These are phyloP conservation scores for Rubus parviflorus DNA, from an alignment of 306 rosid species.

Conservation along the genomic window DNA sequence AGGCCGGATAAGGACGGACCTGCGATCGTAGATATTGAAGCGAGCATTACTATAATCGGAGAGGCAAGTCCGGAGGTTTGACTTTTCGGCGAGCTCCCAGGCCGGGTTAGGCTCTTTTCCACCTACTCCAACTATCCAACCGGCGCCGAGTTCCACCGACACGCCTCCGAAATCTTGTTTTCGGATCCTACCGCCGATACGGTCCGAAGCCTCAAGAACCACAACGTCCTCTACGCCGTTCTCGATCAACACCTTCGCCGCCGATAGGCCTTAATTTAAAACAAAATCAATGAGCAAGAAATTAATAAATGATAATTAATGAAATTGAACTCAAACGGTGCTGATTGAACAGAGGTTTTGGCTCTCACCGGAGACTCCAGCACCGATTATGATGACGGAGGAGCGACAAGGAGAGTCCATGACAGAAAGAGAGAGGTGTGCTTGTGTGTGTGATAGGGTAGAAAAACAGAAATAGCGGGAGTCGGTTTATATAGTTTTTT, in stretches of 20 bases:
- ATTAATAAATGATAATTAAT: not conserved
- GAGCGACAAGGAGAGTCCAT: slow-evolving; percentile 76
- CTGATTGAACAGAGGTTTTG: not conserved
- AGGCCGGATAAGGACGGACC: slow-evolving; percentile 37
- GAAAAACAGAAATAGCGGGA: slow-evolving; percentile 59
- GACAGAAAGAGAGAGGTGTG: slow-evolving; percentile 17
- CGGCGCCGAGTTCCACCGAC: slow-evolving; percentile 92
- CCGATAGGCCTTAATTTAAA: slow-evolving; percentile 58
- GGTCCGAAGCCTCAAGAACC: slow-evolving; percentile 88
- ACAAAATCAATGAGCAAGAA: not conserved
- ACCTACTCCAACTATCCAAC: slow-evolving; percentile 99
- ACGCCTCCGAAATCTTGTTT: slow-evolving; percentile 80
- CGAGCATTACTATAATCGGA: slow-evolving; percentile 96
- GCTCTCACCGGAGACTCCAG: slow-evolving; percentile 81
- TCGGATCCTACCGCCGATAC: slow-evolving; percentile 88
- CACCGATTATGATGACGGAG: slow-evolving; percentile 86
- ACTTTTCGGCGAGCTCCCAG: slow-evolving; percentile 81
- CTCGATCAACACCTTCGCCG: slow-evolving; percentile 78
- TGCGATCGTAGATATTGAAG: slow-evolving; percentile 81
- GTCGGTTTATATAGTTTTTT: slow-evolving; percentile 60
- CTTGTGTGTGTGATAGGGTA: slow-evolving; percentile 24
- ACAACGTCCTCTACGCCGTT: slow-evolving; percentile 70
- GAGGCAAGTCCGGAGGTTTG: slow-evolving; percentile 72
- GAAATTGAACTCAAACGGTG: not conserved
- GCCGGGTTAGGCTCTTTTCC: slow-evolving; percentile 75